These are phyloP conservation scores for Helotiales sp. DNA, from an alignment of 2,329 filamentous ascomycete genomes.

Conservation along the genomic window DNA sequence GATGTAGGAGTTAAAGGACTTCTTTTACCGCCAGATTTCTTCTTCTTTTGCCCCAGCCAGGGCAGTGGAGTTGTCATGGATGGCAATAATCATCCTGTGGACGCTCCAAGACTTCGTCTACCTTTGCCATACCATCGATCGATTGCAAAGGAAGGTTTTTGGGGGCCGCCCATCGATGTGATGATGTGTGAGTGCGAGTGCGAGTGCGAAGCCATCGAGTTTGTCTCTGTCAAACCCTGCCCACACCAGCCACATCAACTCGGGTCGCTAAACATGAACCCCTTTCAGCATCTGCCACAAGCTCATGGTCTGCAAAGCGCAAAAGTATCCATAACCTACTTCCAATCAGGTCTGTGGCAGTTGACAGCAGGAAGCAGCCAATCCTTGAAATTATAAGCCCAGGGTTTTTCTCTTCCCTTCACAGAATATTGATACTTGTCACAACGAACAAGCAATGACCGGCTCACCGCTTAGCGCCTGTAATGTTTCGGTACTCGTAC, in stretches of 20 bases:
- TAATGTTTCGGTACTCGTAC: constrained; percentile 7
- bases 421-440: neutral
- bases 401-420: neutral
- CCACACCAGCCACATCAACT: constrained; percentile 3
- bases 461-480: neutral
- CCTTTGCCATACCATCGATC: neutral
- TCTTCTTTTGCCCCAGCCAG: neutral
- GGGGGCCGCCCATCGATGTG: neutral
- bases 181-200: neutral
- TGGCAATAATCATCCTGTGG: neutral
- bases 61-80: neutral
- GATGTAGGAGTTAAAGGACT: neutral
- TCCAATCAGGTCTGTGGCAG: neutral
- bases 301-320: neutral
- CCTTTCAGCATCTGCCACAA: neutral
- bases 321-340: neutral
- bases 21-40: constrained; percentile 12
- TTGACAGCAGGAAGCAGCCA: neutral
- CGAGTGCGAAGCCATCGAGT: neutral
- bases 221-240: neutral
- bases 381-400: neutral
- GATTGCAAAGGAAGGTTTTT: neutral
- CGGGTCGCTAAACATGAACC: neutral
- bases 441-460: neutral
- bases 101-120: neutral